These are phyloP conservation scores for Zygnema circumcarinatum DNA, from an alignment of 139 green algal genomes.

Conservation along the genomic window DNA sequence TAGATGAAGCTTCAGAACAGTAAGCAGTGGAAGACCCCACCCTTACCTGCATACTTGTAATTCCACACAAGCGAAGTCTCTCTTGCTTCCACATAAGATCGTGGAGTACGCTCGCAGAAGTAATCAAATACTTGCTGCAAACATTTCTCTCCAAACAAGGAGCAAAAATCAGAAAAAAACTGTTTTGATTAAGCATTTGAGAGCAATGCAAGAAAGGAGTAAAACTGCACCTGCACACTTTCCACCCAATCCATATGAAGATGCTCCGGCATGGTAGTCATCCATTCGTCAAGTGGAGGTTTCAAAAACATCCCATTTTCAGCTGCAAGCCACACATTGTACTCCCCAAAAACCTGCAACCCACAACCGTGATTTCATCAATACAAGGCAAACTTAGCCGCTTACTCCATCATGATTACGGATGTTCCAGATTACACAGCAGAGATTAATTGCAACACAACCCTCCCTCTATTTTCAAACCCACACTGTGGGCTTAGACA, in stretches of 20 bases:
- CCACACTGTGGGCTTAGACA: too few relatives aligned
- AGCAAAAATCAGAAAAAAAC: too few relatives aligned
- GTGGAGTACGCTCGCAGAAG: conserved; percentile 96
- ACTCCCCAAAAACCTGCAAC: conserved; percentile 36
- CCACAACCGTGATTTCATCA: too few relatives aligned
- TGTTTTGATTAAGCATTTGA: too few relatives aligned
- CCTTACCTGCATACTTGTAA: conserved; percentile 81
- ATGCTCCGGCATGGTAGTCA: conserved; percentile 42
- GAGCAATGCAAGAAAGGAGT: background rate
- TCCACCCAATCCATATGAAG: conserved; percentile 92
- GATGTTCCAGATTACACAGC: too few relatives aligned
- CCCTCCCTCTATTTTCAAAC: too few relatives aligned
- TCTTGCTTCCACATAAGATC: conserved; percentile 87
- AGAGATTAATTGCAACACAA: too few relatives aligned
- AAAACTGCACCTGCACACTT: conserved; percentile 70
- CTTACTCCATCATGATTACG: too few relatives aligned
- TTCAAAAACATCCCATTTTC: conserved; percentile 95
- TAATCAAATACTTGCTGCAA: conserved; percentile 96
- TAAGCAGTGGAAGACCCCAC: too few relatives aligned
- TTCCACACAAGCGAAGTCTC: conserved; percentile 98
- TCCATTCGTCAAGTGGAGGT: conserved; percentile 58
- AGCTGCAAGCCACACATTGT: conserved; percentile 88
- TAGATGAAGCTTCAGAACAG: too few relatives aligned
- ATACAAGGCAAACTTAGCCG: too few relatives aligned
- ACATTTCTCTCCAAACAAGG: too few relatives aligned